Conservation (phyloP, 1,284 basidiomycete species). For the Xerocomus nothofagi region DNA sequence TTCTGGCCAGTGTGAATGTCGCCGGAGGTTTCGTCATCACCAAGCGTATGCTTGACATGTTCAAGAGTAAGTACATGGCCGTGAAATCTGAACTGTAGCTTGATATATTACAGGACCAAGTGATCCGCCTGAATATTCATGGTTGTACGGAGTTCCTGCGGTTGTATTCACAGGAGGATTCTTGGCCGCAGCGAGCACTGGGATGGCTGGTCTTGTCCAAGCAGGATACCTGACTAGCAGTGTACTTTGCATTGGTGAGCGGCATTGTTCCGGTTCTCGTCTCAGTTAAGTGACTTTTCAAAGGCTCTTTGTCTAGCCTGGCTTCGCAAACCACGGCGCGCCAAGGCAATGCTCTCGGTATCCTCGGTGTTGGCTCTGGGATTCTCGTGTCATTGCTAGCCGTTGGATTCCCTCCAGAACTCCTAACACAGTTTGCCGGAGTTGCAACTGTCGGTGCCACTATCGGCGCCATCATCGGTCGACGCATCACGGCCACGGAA, state of each 20-base stretch:
- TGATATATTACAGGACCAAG: constrained; percentile 52
- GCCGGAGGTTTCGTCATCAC: constrained; percentile 83
- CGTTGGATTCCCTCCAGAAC: constrained; percentile 75
- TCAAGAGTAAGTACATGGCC: constrained; percentile 59
- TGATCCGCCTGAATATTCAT: constrained; percentile 84
- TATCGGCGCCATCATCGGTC: constrained; percentile 69
- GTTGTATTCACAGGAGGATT: constrained; percentile 80
- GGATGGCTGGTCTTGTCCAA: constrained; percentile 82
- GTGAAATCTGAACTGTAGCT: constrained; percentile 2
- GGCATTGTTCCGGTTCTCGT: not conserved
- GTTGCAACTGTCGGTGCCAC: constrained; percentile 70
- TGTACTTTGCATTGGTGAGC: constrained; percentile 74
- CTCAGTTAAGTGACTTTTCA: constrained; percentile 1
- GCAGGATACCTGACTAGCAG: constrained; percentile 83
- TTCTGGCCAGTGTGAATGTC: constrained; percentile 82
- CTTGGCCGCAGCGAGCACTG: constrained; percentile 75
- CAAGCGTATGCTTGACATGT: constrained; percentile 89
- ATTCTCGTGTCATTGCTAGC: constrained; percentile 77
- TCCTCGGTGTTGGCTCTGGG: constrained; percentile 79
- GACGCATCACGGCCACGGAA: constrained; percentile 82
- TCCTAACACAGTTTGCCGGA: constrained; percentile 75
- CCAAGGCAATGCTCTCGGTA: constrained; percentile 80
- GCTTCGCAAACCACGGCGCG: constrained; percentile 77
- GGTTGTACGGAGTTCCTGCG: constrained; percentile 77
- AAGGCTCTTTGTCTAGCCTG: constrained; percentile 73